These are phyloP conservation scores for Oryza officinalis DNA, from an alignment of 176 grass and related monocot species.

Conservation along the genomic window DNA sequence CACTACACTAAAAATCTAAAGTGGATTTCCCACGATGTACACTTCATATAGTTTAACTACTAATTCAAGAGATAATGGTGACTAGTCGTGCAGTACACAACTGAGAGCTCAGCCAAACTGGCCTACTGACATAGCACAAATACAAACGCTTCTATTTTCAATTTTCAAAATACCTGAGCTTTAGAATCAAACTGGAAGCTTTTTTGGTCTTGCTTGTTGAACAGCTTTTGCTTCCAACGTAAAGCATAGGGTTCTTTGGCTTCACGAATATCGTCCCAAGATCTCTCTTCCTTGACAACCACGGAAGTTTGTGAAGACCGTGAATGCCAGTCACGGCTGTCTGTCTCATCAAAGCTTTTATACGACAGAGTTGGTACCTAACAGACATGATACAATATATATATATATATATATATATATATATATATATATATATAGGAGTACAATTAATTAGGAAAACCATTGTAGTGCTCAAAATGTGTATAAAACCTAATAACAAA, in stretches of 20 bases:
- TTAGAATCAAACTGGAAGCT: slow-evolving; percentile 25
- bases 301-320: slow-evolving; percentile 22
- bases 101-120: too few relatives aligned
- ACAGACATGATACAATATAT: too few relatives aligned
- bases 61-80: too few relatives aligned
- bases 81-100: too few relatives aligned
- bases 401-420: too few relatives aligned
- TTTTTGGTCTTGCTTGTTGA: slow-evolving; percentile 37
- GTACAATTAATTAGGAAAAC: too few relatives aligned
- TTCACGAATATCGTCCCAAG: slow-evolving; percentile 47
- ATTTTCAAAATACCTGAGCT: slow-evolving; percentile 10
- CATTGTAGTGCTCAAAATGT: neutral
- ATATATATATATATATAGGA: too few relatives aligned
- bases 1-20: too few relatives aligned
- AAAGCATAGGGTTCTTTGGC: slow-evolving; percentile 18
- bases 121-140: neutral
- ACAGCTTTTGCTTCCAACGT: slow-evolving; percentile 35
- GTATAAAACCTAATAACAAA: too few relatives aligned
- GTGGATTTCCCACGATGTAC: too few relatives aligned
- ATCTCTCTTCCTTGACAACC: slow-evolving; percentile 34
- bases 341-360: slow-evolving; percentile 44
- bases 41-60: too few relatives aligned
- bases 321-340: slow-evolving; percentile 52
- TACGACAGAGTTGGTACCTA: slow-evolving; percentile 49
- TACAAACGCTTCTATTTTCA: neutral